Evolutionary conservation across 1,284 basidiomycete genomes (phyloP).

Genomic region (Omphalotus olearius): DNA sequence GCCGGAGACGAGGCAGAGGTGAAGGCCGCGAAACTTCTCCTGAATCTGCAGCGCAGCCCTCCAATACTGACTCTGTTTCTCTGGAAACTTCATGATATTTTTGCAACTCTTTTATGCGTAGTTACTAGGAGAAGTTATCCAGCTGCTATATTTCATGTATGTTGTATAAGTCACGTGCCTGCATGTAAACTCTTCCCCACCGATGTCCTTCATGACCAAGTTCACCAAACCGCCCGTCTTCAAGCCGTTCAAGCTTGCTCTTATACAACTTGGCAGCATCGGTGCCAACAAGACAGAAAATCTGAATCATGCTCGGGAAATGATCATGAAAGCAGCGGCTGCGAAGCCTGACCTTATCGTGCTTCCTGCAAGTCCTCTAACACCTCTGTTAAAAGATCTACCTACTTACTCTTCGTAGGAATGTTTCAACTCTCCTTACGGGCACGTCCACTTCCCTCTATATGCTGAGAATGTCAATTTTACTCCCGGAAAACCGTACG

Average conservation of each 20-base stretch:
- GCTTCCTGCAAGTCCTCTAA: slow-evolving; percentile 62
- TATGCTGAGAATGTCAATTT: slow-evolving; percentile 82
- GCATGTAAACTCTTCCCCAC: too few relatives aligned
- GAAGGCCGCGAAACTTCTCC: not conserved
- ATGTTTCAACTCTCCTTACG: slow-evolving; percentile 98
- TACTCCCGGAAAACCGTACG: slow-evolving; percentile 50
- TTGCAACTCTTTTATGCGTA: not conserved
- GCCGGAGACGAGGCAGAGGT: slow-evolving; percentile 1
- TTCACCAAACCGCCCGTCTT: slow-evolving; percentile 23
- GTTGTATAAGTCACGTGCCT: too few relatives aligned
- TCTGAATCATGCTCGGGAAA: slow-evolving; percentile 74
- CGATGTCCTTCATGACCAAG: slow-evolving; percentile 9
- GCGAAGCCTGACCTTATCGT: slow-evolving; percentile 81
- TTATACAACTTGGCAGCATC: slow-evolving; percentile 81
- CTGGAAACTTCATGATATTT: not conserved
- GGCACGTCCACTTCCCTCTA: slow-evolving; percentile 77
- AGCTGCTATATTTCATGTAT: not conserved
- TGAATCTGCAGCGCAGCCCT: not conserved
- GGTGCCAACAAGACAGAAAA: slow-evolving; percentile 70
- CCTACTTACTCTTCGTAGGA: slow-evolving; percentile 47
- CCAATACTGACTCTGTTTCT: not conserved
- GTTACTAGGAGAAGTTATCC: not conserved
- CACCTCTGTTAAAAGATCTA: not conserved
- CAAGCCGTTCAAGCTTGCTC: slow-evolving; percentile 77
- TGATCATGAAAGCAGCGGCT: slow-evolving; percentile 69